These are phyloP conservation scores for Mycosphaerella sp. DNA, from an alignment of 2,329 filamentous ascomycete species.

Conservation along the genomic window DNA sequence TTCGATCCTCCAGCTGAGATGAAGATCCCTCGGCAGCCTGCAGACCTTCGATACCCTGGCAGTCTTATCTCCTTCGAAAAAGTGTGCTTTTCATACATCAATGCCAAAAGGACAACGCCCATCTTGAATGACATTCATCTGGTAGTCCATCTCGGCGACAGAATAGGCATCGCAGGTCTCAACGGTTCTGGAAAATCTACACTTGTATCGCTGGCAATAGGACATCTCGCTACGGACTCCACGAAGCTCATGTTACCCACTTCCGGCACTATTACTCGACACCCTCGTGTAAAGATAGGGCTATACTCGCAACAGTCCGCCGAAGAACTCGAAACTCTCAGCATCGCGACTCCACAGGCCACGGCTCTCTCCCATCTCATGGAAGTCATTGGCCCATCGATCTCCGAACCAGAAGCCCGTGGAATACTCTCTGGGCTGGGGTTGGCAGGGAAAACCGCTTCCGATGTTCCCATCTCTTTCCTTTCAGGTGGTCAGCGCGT, in stretches of 20 bases:
- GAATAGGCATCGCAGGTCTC: constrained; percentile 68
- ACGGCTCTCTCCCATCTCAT: constrained; percentile 62
- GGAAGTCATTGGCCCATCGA: constrained; percentile 45
- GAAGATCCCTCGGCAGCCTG: constrained; percentile 46
- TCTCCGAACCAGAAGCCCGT: constrained; percentile 63
- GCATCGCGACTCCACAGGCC: constrained; percentile 46
- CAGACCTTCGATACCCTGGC: constrained; percentile 47
- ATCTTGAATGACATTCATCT: constrained; percentile 60
- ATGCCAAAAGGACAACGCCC: constrained; percentile 36
- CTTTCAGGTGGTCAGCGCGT: constrained; percentile 73
- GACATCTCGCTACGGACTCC: constrained; percentile 31
- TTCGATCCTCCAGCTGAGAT: constrained; percentile 54
- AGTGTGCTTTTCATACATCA: constrained; percentile 57
- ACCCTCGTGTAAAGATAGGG: constrained; percentile 63
- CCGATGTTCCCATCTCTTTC: constrained; percentile 65
- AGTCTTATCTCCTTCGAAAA: constrained; percentile 67
- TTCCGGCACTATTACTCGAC: constrained; percentile 56
- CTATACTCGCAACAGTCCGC: constrained; percentile 79
- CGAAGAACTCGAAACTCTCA: constrained; percentile 57
- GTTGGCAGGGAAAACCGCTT: constrained; percentile 62
- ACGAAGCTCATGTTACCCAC: constrained; percentile 45
- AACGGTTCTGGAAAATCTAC: constrained; percentile 82
- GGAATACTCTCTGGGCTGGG: constrained; percentile 63
- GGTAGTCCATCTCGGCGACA: constrained; percentile 65
- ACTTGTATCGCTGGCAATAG: constrained; percentile 64